Percentiles rank a stretch among this genome's conserved stretches.
Evolutionary conservation across 2,329 filamentous ascomycete species (phyloP).

Genomic region (Monilinia aucupariae): DNA sequence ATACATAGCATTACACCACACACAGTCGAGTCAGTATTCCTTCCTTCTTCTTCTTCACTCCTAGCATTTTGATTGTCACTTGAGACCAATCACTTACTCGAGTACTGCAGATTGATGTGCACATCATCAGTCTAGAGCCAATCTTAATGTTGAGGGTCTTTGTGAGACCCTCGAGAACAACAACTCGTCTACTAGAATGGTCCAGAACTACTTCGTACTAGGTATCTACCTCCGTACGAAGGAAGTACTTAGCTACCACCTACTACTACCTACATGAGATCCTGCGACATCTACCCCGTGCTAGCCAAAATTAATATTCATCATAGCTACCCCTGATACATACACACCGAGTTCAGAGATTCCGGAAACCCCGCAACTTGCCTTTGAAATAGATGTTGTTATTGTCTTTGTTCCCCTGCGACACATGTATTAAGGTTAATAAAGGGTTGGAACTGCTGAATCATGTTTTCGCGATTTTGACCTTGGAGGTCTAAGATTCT

Average conservation of each 20-base stretch:
- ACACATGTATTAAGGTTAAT: not conserved
- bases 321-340: not conserved
- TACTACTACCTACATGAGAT: not conserved
- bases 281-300: not conserved
- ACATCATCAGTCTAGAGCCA: not conserved
- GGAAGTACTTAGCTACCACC: no score
- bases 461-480: not conserved
- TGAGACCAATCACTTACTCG: no score
- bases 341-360: not conserved
- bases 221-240: no score
- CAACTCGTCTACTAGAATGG: not conserved
- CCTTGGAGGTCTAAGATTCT: not conserved
- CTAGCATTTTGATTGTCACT: no score
- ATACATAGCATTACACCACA: no score
- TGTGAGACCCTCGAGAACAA: no score
- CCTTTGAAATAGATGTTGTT: not conserved
- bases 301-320: not conserved
- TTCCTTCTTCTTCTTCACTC: no score
- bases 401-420: not conserved
- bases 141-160: no score
- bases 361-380: not conserved
- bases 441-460: not conserved
- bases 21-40: no score
- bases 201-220: not conserved
- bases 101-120: no score